Evolutionary conservation across 2,329 filamentous ascomycete genomes (phyloP).

Genomic region (Leptoxyphium fumago): DNA sequence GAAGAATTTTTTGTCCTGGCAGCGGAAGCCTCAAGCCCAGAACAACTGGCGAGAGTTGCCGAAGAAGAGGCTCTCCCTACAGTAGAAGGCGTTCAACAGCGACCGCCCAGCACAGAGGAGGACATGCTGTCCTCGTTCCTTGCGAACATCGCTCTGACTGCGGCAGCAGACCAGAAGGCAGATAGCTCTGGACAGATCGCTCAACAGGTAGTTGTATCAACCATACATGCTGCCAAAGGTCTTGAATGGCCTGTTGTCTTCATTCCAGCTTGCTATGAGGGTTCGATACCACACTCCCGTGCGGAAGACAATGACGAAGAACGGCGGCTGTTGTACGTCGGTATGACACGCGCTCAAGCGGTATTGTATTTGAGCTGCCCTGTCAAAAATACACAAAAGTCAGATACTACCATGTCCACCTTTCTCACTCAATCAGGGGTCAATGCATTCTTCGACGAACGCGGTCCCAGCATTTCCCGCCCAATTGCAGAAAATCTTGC

Average conservation of each 20-base stretch:
- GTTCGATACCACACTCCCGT: slow-evolving; percentile 77
- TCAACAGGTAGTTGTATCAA: slow-evolving; percentile 70
- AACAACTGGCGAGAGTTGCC: slow-evolving; percentile 8
- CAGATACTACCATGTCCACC: slow-evolving; percentile 51
- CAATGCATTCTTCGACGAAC: slow-evolving; percentile 38
- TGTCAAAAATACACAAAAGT: slow-evolving; percentile 46
- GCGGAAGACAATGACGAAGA: slow-evolving; percentile 81
- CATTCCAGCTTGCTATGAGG: slow-evolving; percentile 76
- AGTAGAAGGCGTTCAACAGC: slow-evolving; percentile 54
- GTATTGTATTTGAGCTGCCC: slow-evolving; percentile 78
- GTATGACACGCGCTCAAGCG: slow-evolving; percentile 85
- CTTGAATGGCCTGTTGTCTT: slow-evolving; percentile 95
- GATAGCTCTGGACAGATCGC: slow-evolving; percentile 38
- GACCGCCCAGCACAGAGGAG: slow-evolving; percentile 32
- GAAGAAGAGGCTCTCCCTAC: slow-evolving; percentile 43
- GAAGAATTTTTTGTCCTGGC: slow-evolving; percentile 75
- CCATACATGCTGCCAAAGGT: slow-evolving; percentile 90
- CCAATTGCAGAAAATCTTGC: slow-evolving; percentile 51
- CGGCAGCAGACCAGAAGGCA: slow-evolving; percentile 54
- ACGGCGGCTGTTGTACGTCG: slow-evolving; percentile 77
- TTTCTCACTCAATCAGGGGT: slow-evolving; percentile 50
- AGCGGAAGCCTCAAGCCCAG: slow-evolving; percentile 45
- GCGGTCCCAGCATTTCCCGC: slow-evolving; percentile 56
- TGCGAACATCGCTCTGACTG: slow-evolving; percentile 77
- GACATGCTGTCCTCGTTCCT: slow-evolving; percentile 66